Evolutionary conservation across 2,329 filamentous ascomycete species (phyloP).

Genomic region (Alternaria triticimaculans): DNA sequence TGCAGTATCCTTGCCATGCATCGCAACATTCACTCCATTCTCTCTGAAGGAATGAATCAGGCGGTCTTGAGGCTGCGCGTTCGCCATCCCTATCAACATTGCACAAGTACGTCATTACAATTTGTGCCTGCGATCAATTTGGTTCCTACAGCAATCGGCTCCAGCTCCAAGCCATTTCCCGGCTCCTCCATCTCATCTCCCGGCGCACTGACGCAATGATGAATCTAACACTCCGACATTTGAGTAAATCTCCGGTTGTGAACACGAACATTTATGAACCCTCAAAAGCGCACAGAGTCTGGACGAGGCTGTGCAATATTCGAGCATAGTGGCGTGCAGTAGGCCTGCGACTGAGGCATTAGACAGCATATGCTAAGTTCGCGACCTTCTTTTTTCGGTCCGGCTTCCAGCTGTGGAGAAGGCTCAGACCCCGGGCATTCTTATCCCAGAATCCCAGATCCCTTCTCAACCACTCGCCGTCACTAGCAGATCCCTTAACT

Average conservation of each 20-base stretch:
- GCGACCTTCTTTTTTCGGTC: conserved; percentile 12
- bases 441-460: conserved; percentile 8
- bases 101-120: neutral
- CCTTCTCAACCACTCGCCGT: conserved; percentile 1
- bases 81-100: neutral
- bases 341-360: conserved; percentile 1
- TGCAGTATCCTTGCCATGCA: conserved; percentile 6
- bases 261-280: neutral
- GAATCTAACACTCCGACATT: neutral
- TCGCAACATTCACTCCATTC: neutral
- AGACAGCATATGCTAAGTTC: neutral
- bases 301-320: neutral
- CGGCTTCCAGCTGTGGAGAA: conserved; percentile 14
- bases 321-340: conserved; percentile 1
- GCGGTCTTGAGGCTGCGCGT: neutral
- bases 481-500: conserved; percentile 8
- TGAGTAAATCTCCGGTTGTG: neutral
- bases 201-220: neutral
- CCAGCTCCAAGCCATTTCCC: neutral
- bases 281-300: neutral
- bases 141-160: neutral
- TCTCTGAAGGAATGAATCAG: neutral
- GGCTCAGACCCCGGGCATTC: conserved; percentile 5
- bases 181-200: neutral
- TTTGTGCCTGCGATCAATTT: neutral